Base-by-base conservation (phyloP, 31 red algal species). In the Asparagopsis taxiformis region DNA sequence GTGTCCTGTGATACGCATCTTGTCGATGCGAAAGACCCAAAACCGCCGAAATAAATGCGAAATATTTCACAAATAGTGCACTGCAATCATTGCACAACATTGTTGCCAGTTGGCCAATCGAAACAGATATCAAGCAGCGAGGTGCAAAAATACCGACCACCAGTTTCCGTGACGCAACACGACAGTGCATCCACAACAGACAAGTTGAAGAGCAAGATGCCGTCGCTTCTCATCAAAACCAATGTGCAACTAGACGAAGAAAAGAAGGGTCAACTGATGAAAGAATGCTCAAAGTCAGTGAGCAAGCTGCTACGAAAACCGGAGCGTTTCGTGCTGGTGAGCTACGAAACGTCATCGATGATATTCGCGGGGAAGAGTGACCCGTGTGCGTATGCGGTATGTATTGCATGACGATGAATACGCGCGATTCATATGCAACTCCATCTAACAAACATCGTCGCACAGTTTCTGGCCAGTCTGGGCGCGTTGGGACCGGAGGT, bases 181-280 rank as follows among this genome's bases (percentile, higher is more conserved):
- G n/a, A n/a, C n/a, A n/a, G n/a, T n/a, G n/a, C n/a, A n/a, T n/a
- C n/a, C n/a, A n/a, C n/a, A n/a, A 15, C 55, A 59, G 21, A 15
- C 55, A 11, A 20, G 7, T 21, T 25, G 24, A 20, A 8, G 13
- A 8, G 7, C 55, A 59, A 8, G 24, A 64, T 64, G 60, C 60
- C 60, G 7, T 28, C 60, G 8, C 60, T 64, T 11, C 20, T 64
- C 3, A 34, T 64, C 31, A 64, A 64, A 64, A 64, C 60, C 8
- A 64, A 64, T 20, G 60, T 64, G 4, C 16, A 10, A 38, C 60
- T 64, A 10, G 60, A 29, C 25, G 60, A 29, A 13, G 60, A 29
- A 17, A 37, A 17, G 30, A 7, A 64, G 31, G 60, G 34, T 29
- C 11, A 35, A 20, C 16, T 64, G 4, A 64, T 64, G 60, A 10